Base-by-base conservation (phyloP, 805 yeast genomes). In the Wickerhamiella slavikovae region DNA sequence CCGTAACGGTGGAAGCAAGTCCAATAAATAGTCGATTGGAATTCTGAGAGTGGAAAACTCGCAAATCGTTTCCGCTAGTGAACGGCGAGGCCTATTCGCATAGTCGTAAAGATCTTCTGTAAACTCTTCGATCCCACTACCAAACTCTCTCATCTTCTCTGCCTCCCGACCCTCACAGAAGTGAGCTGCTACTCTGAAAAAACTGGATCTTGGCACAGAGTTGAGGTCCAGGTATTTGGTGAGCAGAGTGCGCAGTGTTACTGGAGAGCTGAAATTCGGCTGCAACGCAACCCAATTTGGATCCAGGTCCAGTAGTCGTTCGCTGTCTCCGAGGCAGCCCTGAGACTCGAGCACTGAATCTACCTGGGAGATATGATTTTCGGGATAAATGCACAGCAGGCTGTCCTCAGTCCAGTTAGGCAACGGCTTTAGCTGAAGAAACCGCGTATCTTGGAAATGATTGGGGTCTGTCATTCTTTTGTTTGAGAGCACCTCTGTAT, bases 401-500 rank as follows among this genome's bases (percentile, higher is more conserved):
- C 9, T 7, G 10, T 6, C 10, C 6, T 18, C 21, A 11, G 10
- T 19, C 22, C 22, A 19, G 22, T 11, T 8, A 19, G 22, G 8
- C 17, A 58, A 42, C 1, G 42, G 15, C 17, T 54, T 48, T 12
- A 79, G 54, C 0, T 47, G 44, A 10, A 82, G 48, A 31, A 64
- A 68, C 22, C 94, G 59, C 2, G 85, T 92, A 47, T 89, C 96
- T 49, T 89, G 96, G 52, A 79, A 80, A 53, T 89, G 96, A 29
- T 67, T 71, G 0, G 39, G 35, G 0, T 65, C 48, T 0, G 96
- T 85, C 11, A 89, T 54, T 34, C 93, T 52, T 1, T 50, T 37
- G 43, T 79, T 79, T 2, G 36, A 26, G 0, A 37, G 32, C 5
- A 83, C 58, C 7, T 38, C 52, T 0, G 76, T 92, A 5, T 30